Evolutionary conservation across 768 basidiomycete genomes (phyloP).

Genomic region (Lentinula boryana): DNA sequence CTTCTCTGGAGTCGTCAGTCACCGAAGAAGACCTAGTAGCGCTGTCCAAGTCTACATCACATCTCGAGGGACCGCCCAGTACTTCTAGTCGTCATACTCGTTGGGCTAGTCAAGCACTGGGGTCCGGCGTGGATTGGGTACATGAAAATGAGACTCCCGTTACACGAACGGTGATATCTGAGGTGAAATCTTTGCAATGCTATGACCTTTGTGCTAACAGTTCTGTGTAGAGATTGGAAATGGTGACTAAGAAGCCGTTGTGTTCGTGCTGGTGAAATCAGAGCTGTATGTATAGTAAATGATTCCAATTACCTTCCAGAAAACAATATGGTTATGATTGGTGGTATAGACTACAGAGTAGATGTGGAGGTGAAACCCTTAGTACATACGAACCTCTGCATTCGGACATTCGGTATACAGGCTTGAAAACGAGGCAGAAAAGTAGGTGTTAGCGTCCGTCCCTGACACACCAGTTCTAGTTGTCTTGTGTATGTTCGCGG

Average conservation of each 20-base stretch:
- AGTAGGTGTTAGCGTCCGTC: no score
- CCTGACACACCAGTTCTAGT: no score
- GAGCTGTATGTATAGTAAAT: background rate
- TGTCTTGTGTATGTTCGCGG: no score
- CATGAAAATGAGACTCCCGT: slow-evolving; percentile 30
- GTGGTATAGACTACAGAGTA: no score
- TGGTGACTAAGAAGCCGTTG: slow-evolving; percentile 59
- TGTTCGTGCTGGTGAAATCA: slow-evolving; percentile 60
- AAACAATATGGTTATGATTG: no score
- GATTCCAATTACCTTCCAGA: no score
- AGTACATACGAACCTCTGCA: no score
- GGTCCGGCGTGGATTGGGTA: slow-evolving; percentile 39
- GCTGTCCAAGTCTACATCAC: slow-evolving; percentile 73
- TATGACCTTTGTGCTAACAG: background rate
- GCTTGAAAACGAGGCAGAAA: no score
- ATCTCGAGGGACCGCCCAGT: slow-evolving; percentile 46
- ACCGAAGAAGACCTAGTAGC: slow-evolving; percentile 67
- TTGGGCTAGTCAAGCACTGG: slow-evolving; percentile 25
- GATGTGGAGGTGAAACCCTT: no score
- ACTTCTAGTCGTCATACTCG: slow-evolving; percentile 22
- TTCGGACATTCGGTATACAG: no score
- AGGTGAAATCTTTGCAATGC: slow-evolving; percentile 42
- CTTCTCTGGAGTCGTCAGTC: slow-evolving; percentile 44
- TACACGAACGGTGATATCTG: slow-evolving; percentile 62
- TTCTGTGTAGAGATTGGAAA: slow-evolving; percentile 60